Percentiles rank a stretch among this genome's conserved stretches.
Evolutionary conservation across 805 yeast genomes (phyloP).

Genomic region (Cyberlindnera maclurae): DNA sequence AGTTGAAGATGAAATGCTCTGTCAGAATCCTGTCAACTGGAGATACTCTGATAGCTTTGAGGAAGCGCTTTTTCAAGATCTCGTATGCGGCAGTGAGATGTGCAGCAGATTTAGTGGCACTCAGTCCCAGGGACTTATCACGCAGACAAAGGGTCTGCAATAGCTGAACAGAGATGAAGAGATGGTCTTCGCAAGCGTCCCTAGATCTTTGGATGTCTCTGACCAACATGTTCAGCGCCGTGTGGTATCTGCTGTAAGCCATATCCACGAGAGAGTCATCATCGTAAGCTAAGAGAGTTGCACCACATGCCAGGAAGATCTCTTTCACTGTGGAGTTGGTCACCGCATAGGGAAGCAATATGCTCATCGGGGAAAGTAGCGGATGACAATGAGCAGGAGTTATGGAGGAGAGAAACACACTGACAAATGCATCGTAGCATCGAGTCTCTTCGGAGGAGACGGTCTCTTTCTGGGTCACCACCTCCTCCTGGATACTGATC

Average conservation of each 20-base stretch:
- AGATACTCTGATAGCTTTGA: constrained; percentile 3
- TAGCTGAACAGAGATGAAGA: constrained; percentile 21
- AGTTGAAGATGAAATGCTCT: constrained; percentile 22
- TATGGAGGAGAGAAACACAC: constrained; percentile 17
- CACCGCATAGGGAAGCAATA: constrained; percentile 16
- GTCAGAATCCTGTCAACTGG: constrained; percentile 18
- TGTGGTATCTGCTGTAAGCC: constrained; percentile 17
- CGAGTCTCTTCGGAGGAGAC: constrained; percentile 13
- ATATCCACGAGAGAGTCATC: constrained; percentile 13
- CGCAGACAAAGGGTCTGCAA: constrained; percentile 22
- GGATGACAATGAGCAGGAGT: constrained; percentile 20
- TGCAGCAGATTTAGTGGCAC: constrained; percentile 21
- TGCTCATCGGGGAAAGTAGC: constrained; percentile 13
- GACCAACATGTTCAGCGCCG: constrained; percentile 15
- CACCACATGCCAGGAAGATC: constrained; percentile 22
- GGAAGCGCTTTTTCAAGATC: constrained; percentile 20
- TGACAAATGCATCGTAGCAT: constrained; percentile 19
- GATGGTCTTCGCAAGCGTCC: constrained; percentile 20
- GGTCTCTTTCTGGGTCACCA: constrained; percentile 14
- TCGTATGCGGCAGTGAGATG: constrained; percentile 22
- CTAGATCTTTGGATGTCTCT: constrained; percentile 15
- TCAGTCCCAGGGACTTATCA: constrained; percentile 21
- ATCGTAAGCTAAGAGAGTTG: constrained; percentile 17
- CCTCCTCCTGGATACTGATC: constrained; percentile 16
- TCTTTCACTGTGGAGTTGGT: constrained; percentile 15